phyloP scores from a whole-genome alignment of 768 basidiomycete species.

The Termitomyces sp. region DNA sequence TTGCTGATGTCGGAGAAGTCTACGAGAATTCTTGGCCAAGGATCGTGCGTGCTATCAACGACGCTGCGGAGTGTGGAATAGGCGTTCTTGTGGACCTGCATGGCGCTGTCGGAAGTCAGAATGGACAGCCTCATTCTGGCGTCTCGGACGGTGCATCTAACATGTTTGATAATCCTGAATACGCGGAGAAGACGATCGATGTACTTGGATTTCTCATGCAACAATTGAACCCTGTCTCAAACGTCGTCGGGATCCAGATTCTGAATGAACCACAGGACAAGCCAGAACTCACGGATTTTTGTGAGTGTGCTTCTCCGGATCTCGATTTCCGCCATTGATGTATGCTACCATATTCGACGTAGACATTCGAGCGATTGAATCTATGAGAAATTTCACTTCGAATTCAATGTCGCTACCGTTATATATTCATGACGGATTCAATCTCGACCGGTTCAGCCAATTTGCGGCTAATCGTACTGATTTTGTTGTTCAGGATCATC shows the following conservation, averaged over 20 bases:
- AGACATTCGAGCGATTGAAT: slow-evolving; percentile 48
- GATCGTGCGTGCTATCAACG: slow-evolving; percentile 55
- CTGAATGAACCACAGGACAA: slow-evolving; percentile 53
- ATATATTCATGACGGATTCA: slow-evolving; percentile 67
- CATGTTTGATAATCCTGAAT: slow-evolving; percentile 38
- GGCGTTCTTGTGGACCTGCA: slow-evolving; percentile 71
- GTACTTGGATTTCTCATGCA: slow-evolving; percentile 40
- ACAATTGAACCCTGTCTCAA: slow-evolving; percentile 35
- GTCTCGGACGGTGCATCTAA: slow-evolving; percentile 45
- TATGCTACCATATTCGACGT: slow-evolving; percentile 4
- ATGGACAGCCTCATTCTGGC: slow-evolving; percentile 65
- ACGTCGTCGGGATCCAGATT: slow-evolving; percentile 57
- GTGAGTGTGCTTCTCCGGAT: slow-evolving; percentile 24
- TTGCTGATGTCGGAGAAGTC: slow-evolving; percentile 42
- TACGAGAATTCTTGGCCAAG: slow-evolving; percentile 65
- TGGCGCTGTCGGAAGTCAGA: slow-evolving; percentile 73
- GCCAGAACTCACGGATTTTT: slow-evolving; percentile 38
- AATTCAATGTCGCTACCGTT: slow-evolving; percentile 43
- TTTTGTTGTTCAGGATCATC: slow-evolving; percentile 70
- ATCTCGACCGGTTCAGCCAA: slow-evolving; percentile 42
- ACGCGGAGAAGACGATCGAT: slow-evolving; percentile 47
- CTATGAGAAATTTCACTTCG: slow-evolving; percentile 34
- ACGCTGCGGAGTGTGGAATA: slow-evolving; percentile 51
- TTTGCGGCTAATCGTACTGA: slow-evolving; percentile 46
- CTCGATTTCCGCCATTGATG: slow-evolving; percentile 3